These are phyloP conservation scores for Calonectria fujianensis DNA, from an alignment of 2,329 filamentous ascomycete species.

Conservation along the genomic window DNA sequence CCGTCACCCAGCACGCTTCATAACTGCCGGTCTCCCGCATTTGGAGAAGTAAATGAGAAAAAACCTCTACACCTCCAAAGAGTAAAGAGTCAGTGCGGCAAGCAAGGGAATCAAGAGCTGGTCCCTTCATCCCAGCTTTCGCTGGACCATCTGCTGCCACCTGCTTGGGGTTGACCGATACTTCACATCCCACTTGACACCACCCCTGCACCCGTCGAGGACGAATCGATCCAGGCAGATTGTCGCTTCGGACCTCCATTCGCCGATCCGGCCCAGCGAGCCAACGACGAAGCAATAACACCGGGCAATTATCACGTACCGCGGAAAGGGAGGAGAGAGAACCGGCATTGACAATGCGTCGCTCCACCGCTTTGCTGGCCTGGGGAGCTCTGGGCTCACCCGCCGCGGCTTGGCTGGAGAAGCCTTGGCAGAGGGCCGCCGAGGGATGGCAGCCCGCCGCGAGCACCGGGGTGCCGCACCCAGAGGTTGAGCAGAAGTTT, in stretches of 20 bases:
- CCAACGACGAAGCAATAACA: not conserved
- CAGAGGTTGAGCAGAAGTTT: constrained; percentile 47
- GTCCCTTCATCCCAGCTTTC: not conserved
- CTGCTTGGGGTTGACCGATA: not conserved
- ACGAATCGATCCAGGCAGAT: constrained; percentile 6
- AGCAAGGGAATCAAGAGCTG: not conserved
- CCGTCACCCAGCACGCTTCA: not conserved
- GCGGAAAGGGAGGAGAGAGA: not conserved
- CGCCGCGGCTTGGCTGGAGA: constrained; percentile 51
- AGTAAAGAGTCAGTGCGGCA: constrained; percentile 4
- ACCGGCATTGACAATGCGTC: constrained; percentile 43
- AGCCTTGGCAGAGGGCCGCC: constrained; percentile 47
- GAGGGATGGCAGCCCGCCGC: constrained; percentile 55
- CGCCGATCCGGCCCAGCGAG: constrained; percentile 3
- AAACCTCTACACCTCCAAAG: not conserved
- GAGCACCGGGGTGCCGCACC: constrained; percentile 50
- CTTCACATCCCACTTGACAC: not conserved
- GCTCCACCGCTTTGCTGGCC: constrained; percentile 48
- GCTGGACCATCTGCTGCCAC: not conserved
- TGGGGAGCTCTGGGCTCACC: constrained; percentile 51
- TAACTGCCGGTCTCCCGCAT: constrained; percentile 10
- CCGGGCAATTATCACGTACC: constrained; percentile 5
- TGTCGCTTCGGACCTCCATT: not conserved
- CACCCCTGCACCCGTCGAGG: not conserved
- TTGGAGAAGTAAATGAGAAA: not conserved